Conservation (phyloP, 2,329 filamentous ascomycete species). For the Pseudogymnoascus sp. region DNA sequence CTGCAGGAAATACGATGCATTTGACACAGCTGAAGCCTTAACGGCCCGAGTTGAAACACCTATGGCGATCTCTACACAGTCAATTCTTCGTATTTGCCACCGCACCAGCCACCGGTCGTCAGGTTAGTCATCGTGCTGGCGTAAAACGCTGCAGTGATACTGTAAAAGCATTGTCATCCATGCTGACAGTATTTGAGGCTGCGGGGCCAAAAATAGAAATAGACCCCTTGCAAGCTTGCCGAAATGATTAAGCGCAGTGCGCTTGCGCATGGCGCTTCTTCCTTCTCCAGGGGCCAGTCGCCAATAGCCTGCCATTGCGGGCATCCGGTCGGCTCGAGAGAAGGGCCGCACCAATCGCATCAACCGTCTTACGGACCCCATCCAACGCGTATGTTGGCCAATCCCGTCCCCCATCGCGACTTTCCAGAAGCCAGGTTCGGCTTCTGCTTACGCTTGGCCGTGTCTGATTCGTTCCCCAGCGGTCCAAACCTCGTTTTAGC, state of each 20-base stretch:
- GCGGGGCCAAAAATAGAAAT: neutral
- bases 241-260: conserved; percentile 6
- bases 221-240: neutral
- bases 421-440: neutral
- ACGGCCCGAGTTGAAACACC: conserved; percentile 8
- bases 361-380: conserved; percentile 1
- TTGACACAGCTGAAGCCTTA: conserved; percentile 9
- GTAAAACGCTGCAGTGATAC: neutral
- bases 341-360: conserved; percentile 1
- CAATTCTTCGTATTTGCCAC: neutral
- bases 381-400: neutral
- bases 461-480: neutral
- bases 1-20: neutral
- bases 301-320: neutral
- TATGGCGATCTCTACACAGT: neutral
- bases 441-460: conserved; percentile 3
- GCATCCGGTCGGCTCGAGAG: neutral
- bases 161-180: neutral
- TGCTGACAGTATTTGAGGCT: conserved; percentile 8
- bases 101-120: neutral
- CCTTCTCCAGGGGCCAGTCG: neutral
- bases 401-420: neutral
- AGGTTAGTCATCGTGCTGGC: neutral
- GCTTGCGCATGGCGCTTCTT: conserved; percentile 2
- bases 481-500: neutral